A percentile compares a stretch with the other conserved stretches of the same genome.
These are phyloP conservation scores for Aspergillus japonicus DNA, from an alignment of 2,329 filamentous ascomycete species.

Conservation along the genomic window DNA sequence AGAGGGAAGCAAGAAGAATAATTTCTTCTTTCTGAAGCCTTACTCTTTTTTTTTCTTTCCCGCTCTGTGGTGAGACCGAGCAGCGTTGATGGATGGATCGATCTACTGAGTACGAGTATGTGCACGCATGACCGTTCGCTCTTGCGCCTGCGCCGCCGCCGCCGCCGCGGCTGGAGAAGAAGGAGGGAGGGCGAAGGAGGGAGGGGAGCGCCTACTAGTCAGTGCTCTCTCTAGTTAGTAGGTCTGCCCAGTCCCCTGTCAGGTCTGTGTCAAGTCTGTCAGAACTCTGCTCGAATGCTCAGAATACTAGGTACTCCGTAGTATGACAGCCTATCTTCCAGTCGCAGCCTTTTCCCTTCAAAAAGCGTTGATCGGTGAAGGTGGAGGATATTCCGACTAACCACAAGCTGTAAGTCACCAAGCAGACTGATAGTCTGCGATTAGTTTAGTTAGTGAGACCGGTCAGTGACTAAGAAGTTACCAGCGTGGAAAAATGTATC, in stretches of 20 bases:
- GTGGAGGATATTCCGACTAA: too few species aligned
- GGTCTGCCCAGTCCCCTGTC: slow-evolving; percentile 5
- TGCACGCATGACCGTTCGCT: slow-evolving; percentile 34
- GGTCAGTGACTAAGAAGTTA: slow-evolving; percentile 1
- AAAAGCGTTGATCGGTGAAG: too few species aligned
- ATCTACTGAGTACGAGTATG: slow-evolving; percentile 14
- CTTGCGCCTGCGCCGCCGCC: slow-evolving; percentile 4
- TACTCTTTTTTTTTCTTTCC: neutral
- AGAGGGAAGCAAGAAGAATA: slow-evolving; percentile 3
- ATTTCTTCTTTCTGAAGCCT: slow-evolving; percentile 13
- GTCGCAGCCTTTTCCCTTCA: too few species aligned
- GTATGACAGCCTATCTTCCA: too few species aligned
- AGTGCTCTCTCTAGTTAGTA: neutral
- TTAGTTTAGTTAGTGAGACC: too few species aligned
- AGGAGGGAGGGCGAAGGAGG: neutral
- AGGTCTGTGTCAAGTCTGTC: slow-evolving; percentile 1
- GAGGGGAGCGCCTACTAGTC: slow-evolving; percentile 25
- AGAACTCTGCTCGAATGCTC: neutral
- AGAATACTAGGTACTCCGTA: too few species aligned
- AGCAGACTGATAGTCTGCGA: too few species aligned
- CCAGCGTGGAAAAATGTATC: neutral
- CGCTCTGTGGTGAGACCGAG: slow-evolving; percentile 23
- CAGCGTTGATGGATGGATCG: slow-evolving; percentile 17
- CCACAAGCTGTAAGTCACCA: too few species aligned
- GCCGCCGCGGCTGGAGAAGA: slow-evolving; percentile 11